Conservation (phyloP, 2,329 filamentous ascomycete genomes). For the Aspergillus ochraceus region DNA sequence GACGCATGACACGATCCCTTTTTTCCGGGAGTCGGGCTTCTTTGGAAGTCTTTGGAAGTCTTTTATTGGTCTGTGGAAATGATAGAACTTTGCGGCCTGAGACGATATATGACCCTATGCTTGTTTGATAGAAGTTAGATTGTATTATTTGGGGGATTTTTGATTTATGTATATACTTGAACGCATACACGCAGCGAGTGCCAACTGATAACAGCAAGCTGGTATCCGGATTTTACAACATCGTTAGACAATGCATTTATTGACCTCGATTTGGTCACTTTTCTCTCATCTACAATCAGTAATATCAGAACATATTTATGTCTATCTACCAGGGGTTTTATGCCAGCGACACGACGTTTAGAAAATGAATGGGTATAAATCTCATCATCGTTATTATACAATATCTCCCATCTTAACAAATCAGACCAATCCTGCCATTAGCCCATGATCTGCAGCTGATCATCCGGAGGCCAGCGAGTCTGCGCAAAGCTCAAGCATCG, state of each 20-base stretch:
- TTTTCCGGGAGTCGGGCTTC: not conserved
- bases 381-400: conserved; percentile 8
- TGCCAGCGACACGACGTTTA: not conserved
- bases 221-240: not conserved
- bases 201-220: not conserved
- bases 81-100: not conserved
- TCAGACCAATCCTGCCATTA: conserved; percentile 37
- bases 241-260: too few relatives aligned
- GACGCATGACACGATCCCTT: not conserved
- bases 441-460: conserved; percentile 93
- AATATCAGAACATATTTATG: not conserved
- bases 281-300: not conserved
- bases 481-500: conserved; percentile 94
- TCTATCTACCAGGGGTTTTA: not conserved
- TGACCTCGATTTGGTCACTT: not conserved
- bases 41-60: not conserved
- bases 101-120: not conserved
- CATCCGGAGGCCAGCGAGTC: conserved; percentile 91
- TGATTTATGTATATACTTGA: not conserved
- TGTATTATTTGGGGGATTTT: not conserved
- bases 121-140: not conserved
- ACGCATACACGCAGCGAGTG: not conserved
- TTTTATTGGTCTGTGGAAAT: not conserved
- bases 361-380: conserved; percentile 6
- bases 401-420: not conserved